phyloP scores from a whole-genome alignment of 164 flowering plant genomes.

The Malania oleifera region DNA sequence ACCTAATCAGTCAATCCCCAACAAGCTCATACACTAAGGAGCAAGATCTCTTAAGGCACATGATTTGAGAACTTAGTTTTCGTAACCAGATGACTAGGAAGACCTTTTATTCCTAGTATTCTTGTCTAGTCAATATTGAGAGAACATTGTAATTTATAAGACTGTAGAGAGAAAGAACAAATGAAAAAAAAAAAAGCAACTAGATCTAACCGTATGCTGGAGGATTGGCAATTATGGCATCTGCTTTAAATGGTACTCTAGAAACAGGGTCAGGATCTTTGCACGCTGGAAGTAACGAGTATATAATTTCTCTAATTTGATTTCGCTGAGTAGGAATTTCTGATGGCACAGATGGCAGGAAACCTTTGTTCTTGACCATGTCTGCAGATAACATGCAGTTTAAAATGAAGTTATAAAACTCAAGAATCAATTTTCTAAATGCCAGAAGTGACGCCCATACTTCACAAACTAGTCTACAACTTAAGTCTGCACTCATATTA shows the following conservation, averaged over 20 bases:
- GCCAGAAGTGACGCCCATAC: background rate
- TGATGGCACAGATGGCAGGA: slow-evolving; percentile 59
- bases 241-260: slow-evolving; percentile 36
- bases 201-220: slow-evolving; percentile 49
- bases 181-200: background rate
- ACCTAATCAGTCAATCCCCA: too few species aligned
- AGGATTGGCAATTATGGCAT: slow-evolving; percentile 66
- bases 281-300: slow-evolving; percentile 54
- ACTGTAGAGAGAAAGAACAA: slow-evolving; percentile 5
- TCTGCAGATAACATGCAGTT: slow-evolving; percentile 29
- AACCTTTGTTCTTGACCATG: slow-evolving; percentile 67
- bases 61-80: too few species aligned
- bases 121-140: too few species aligned
- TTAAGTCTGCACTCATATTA: too few species aligned
- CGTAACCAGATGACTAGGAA: too few species aligned
- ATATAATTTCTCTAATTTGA: slow-evolving; percentile 49
- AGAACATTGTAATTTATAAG: too few species aligned
- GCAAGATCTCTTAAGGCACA: too few species aligned
- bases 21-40: too few species aligned
- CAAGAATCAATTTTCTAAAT: background rate
- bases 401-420: background rate
- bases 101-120: too few species aligned
- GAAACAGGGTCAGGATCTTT: slow-evolving; percentile 38
- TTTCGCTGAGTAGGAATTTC: slow-evolving; percentile 47
- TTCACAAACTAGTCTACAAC: background rate